Evolutionary conservation across 352 stramenopile species (phyloP), one percentile per base, ranked within the genome.

Genomic region (Plasmopara muralis): DNA sequence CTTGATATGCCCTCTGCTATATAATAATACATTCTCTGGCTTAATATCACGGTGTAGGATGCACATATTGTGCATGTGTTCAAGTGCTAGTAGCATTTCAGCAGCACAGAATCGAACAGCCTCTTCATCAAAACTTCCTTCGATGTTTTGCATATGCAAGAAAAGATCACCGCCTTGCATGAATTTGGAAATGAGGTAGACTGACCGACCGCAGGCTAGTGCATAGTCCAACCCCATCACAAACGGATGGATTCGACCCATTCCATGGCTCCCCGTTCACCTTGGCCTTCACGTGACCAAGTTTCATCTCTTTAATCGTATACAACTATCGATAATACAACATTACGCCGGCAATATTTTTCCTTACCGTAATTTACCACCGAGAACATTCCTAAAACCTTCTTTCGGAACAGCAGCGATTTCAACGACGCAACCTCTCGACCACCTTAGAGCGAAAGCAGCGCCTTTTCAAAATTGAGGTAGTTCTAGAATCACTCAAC

Each of bases 111-210:
- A 96, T 7, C 68, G 63, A 4, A 95, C 83, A 9, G 77, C 72
- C 33, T 83, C 68, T 46, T 95, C 80, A 14, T 64, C 64, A 38
- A 95, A 90, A 47, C 70, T 86, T 2, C 84, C 84, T 48, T 81
- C 83, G 43, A 83, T 76, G 61, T 90, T 89, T 57, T 93, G 82
- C 80, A 95, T 87, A 60, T 95, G 83, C 40, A 91, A 50, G 50
- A 95, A 95, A 28, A 99, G 72, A 64, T 99, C 96, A 7, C 97
- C 97, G 8, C 97, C 97, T 6, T 94, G 82, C 83, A 98, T 98
- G 65, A 99, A 99, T 68, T 98, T 97, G 20, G 98, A 95, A 18
- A 98, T 90, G 20, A 99, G 70, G 62, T 98, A 99, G 5, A 99
- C 78, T 40, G 97, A 98, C 43, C 97, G 95, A 42, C 89, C 75